phyloP scores from a whole-genome alignment of 257 asterid species.

The Jaltomata sinuosa region DNA sequence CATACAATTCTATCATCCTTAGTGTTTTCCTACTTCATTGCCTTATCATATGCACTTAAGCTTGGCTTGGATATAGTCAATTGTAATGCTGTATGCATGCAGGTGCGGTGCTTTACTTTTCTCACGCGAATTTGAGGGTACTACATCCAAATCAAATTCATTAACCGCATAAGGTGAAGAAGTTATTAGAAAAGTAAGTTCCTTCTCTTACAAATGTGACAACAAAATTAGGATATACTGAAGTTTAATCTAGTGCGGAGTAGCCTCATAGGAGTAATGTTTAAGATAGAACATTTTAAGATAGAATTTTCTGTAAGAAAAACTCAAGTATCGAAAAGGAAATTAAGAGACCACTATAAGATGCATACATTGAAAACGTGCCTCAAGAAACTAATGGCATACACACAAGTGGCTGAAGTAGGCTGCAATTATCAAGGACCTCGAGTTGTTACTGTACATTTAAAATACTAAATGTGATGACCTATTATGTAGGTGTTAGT shows the following conservation, averaged over 20 bases:
- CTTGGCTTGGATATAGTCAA: not conserved
- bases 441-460: not conserved
- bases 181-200: not conserved
- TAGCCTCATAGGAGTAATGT: too few relatives aligned
- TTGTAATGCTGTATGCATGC: not conserved
- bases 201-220: not conserved
- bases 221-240: not conserved
- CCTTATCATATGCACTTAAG: not conserved
- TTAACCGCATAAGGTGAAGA: too few relatives aligned
- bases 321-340: too few relatives aligned
- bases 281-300: too few relatives aligned
- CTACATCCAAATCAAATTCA: not conserved
- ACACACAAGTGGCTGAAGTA: not conserved
- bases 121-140: not conserved
- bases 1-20: not conserved
- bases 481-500: not conserved
- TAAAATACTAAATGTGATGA: not conserved
- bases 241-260: too few relatives aligned
- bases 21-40: not conserved
- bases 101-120: not conserved
- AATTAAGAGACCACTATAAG: not conserved
- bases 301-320: too few relatives aligned
- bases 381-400: not conserved
- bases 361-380: not conserved
- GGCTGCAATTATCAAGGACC: not conserved